These are phyloP conservation scores for Cystobasidium slooffiae DNA, from an alignment of 1,284 basidiomycete species.

Conservation along the genomic window DNA sequence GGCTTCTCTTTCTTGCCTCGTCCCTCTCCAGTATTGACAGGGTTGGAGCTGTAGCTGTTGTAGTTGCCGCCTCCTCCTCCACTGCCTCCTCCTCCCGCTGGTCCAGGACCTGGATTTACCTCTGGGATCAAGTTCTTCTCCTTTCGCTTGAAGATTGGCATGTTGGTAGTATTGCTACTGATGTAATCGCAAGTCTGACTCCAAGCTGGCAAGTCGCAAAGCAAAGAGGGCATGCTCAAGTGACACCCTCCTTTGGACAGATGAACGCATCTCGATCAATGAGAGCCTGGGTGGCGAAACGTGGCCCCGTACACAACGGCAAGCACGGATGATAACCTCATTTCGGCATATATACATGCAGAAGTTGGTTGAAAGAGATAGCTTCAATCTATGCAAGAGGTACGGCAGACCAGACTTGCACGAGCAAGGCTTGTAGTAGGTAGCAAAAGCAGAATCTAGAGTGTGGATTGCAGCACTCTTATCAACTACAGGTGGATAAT, in stretches of 20 bases:
- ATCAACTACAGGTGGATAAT: background rate
- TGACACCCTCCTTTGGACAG: background rate
- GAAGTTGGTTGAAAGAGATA: no score
- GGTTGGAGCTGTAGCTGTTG: background rate
- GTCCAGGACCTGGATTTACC: slow-evolving; percentile 19
- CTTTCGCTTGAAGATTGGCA: slow-evolving; percentile 50
- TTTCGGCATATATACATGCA: no score
- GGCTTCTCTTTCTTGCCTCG: slow-evolving; percentile 45
- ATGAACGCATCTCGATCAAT: slow-evolving; percentile 20
- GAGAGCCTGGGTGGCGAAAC: background rate
- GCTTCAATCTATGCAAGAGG: no score
- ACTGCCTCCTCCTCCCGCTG: slow-evolving; percentile 2
- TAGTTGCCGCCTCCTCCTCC: background rate
- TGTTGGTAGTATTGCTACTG: slow-evolving; percentile 6
- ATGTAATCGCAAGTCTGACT: background rate
- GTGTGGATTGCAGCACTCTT: background rate
- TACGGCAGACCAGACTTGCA: background rate
- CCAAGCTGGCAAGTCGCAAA: background rate
- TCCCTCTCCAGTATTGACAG: slow-evolving; percentile 28
- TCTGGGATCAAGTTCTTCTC: slow-evolving; percentile 51
- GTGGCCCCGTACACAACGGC: background rate
- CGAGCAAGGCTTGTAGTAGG: background rate
- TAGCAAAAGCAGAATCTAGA: slow-evolving; percentile 8
- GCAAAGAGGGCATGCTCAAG: background rate
- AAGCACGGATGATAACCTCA: background rate